A percentile compares a stretch with the other conserved stretches of the same genome.
Conservation (phyloP, 2,329 filamentous ascomycete species). For the Penicillium aurantiogriseum region DNA sequence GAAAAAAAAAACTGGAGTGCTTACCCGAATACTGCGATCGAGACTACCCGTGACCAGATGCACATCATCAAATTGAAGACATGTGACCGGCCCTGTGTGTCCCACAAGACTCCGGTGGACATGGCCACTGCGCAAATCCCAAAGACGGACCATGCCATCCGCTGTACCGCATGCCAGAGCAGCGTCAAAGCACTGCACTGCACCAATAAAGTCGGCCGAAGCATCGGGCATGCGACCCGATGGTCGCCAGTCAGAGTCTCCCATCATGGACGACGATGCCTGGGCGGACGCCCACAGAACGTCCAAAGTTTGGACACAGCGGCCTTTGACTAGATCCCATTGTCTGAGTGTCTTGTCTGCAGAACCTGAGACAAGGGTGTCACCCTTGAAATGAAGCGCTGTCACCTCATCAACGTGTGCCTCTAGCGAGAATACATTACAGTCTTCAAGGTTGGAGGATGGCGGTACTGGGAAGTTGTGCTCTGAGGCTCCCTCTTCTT, state of each 20-base stretch:
- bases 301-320: conserved; percentile 94
- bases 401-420: conserved; percentile 94
- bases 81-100: conserved; percentile 91
- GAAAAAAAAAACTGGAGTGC: conserved; percentile 33
- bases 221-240: conserved; percentile 61
- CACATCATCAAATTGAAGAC: conserved; percentile 92
- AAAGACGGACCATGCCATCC: conserved; percentile 93
- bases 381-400: conserved; percentile 82
- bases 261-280: conserved; percentile 67
- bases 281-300: conserved; percentile 97
- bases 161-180: conserved; percentile 94
- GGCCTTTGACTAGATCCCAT: conserved; percentile 96
- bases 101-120: conserved; percentile 96
- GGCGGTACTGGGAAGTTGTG: conserved; percentile 64
- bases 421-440: conserved; percentile 80
- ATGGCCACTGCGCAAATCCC: conserved; percentile 94
- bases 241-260: conserved; percentile 68
- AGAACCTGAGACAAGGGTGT: conserved; percentile 90
- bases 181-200: conserved; percentile 92
- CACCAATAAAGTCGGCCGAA: conserved; percentile 87
- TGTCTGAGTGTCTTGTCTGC: conserved; percentile 96
- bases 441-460: conserved; percentile 80
- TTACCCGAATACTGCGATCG: conserved; percentile 89
- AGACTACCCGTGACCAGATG: conserved; percentile 90
- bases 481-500: conserved; percentile 42